These are phyloP conservation scores for Diaporthe sp. DNA, from an alignment of 2,329 filamentous ascomycete genomes.

Conservation along the genomic window DNA sequence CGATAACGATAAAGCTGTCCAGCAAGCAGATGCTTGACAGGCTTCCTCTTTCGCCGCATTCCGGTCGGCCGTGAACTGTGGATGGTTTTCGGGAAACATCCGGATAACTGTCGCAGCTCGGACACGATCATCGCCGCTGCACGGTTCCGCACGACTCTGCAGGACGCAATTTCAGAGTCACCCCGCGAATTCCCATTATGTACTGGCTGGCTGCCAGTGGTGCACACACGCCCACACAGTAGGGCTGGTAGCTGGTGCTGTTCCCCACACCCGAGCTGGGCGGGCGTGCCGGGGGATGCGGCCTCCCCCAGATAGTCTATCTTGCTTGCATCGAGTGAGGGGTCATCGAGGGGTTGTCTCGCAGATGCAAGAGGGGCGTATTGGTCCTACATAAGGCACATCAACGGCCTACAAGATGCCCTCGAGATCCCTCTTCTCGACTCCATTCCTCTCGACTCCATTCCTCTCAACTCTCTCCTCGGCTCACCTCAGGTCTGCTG, in stretches of 20 bases:
- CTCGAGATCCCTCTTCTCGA: slow-evolving; percentile 8
- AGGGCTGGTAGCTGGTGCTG: not conserved
- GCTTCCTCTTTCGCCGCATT: not conserved
- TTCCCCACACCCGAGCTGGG: slow-evolving; percentile 7
- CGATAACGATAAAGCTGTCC: slow-evolving; percentile 28
- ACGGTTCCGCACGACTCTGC: not conserved
- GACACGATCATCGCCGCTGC: slow-evolving; percentile 12
- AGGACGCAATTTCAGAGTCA: not conserved
- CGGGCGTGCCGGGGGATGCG: not conserved
- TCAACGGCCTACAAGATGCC: slow-evolving; percentile 12
- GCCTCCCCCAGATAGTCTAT: slow-evolving; percentile 22
- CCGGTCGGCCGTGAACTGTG: slow-evolving; percentile 20
- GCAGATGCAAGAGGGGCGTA: not conserved
- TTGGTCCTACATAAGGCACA: slow-evolving; percentile 11
- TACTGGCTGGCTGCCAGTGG: not conserved
- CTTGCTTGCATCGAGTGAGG: slow-evolving; percentile 12
- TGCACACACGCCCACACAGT: not conserved
- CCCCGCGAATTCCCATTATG: not conserved
- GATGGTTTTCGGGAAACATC: slow-evolving; percentile 20
- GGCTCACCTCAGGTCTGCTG: not conserved
- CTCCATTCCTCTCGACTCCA: too few species aligned
- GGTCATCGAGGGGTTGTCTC: slow-evolving; percentile 22
- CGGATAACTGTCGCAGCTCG: slow-evolving; percentile 19
- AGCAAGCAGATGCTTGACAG: slow-evolving; percentile 15
- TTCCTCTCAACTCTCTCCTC: slow-evolving; percentile 1